Evolutionary conservation across 495 filamentous ascomycete species (phyloP).

Genomic region (Aspergillus kassunensis): DNA sequence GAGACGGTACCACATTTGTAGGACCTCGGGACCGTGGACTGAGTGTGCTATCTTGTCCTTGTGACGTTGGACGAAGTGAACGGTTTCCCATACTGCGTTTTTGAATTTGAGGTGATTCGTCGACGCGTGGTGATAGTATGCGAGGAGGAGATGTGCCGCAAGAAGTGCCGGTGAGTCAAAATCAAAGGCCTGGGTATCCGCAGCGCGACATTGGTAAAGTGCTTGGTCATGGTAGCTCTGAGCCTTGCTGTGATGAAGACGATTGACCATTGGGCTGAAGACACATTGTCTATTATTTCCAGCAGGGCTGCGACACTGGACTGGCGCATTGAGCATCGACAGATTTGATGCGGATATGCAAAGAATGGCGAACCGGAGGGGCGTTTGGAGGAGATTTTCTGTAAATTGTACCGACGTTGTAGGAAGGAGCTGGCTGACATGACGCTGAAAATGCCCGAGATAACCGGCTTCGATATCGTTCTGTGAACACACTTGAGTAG

Average conservation of each 20-base stretch:
- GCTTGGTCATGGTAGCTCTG: conserved; percentile 7
- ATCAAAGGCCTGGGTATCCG: neutral
- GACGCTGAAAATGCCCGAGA: conserved; percentile 3
- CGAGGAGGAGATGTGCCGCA: conserved; percentile 5
- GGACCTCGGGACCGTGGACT: neutral
- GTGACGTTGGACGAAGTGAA: conserved; percentile 9
- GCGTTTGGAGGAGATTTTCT: neutral
- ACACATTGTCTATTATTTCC: conserved; percentile 5
- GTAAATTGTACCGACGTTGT: neutral
- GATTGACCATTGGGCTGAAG: conserved; percentile 13
- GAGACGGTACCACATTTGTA: conserved; percentile 21
- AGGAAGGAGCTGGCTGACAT: conserved; percentile 12
- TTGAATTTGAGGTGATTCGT: conserved; percentile 13
- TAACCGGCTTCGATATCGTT: neutral
- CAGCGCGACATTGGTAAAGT: neutral
- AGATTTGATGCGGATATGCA: conserved; percentile 17
- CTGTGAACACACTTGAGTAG: neutral
- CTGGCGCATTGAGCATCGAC: conserved; percentile 15
- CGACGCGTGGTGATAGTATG: conserved; percentile 20
- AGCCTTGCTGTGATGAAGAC: conserved; percentile 2
- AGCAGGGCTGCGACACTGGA: conserved; percentile 5
- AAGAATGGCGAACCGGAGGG: conserved; percentile 3
- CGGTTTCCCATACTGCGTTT: conserved; percentile 13
- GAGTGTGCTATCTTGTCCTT: neutral
- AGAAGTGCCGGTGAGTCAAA: neutral